Percentiles rank a stretch among this genome's conserved stretches.
Conservation (phyloP, 2,329 filamentous ascomycete species). For the Mycogone perniciosa region DNA sequence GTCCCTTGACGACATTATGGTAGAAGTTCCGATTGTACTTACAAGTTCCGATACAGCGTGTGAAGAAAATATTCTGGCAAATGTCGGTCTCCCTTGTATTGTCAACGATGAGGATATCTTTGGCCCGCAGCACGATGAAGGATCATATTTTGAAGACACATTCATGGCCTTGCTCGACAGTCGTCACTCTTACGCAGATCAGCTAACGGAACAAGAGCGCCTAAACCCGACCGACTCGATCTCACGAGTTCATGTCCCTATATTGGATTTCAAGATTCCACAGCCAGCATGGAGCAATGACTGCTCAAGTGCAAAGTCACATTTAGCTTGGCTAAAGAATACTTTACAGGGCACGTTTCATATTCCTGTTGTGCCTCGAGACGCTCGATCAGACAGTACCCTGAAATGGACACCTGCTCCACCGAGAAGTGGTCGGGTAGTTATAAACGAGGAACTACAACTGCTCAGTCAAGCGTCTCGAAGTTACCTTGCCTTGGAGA, state of each 20-base stretch:
- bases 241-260: conserved; percentile 24
- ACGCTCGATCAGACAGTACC: conserved; percentile 12
- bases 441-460: conserved; percentile 14
- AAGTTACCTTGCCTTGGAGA: conserved; percentile 14
- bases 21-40: conserved; percentile 20
- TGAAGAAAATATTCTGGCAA: background rate
- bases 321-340: conserved; percentile 22
- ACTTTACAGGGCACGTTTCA: conserved; percentile 1
- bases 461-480: background rate
- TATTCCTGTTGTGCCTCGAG: background rate
- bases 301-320: conserved; percentile 16
- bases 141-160: conserved; percentile 19
- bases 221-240: conserved; percentile 20
- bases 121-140: background rate
- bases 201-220: conserved; percentile 23
- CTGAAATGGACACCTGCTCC: conserved; percentile 23
- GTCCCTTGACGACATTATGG: conserved; percentile 7
- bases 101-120: background rate
- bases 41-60: conserved; percentile 13
- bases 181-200: conserved; percentile 9
- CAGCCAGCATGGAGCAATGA: conserved; percentile 19
- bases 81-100: background rate
- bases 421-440: conserved; percentile 1
- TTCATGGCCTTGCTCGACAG: conserved; percentile 19
- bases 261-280: conserved; percentile 21